Evolutionary conservation across 371 early-diverging fungal species (phyloP), one percentile per base, ranked within the genome.

Genomic region (Ordospora pajunii): DNA sequence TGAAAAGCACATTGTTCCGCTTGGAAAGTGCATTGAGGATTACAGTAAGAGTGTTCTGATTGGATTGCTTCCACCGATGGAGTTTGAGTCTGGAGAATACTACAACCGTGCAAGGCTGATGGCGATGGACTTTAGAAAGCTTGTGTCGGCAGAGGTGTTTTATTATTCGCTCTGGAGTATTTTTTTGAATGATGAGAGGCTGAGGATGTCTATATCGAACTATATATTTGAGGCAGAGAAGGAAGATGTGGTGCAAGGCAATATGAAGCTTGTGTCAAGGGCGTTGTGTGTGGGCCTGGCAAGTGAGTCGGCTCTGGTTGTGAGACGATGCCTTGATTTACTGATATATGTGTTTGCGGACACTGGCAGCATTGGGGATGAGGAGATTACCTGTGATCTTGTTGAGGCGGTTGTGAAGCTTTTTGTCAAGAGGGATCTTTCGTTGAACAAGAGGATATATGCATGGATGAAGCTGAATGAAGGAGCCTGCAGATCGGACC

Each of bases 361-460:
- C 44, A 67, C 27, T 48, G 19, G 19, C 4, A 32, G 48, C 9
- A 25, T 49, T 10, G 9, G 14, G 5, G 14, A 2, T 5, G 51
- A 23, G 2, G 22, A 23, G n/a, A 22, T 67, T 8, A 22, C 44
- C 3, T 37, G 51, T 48, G 46, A 58, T n/a, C 37, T 75, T 32
- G 32, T 52, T 22, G 66, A 76, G 22, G 50, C 48, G 14, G 65
- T 79, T 17, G 54, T 84, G 19, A 66, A 78, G 44, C 49, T 84
- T 11, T 67, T 84, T 44, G 73, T 78, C 0, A 67, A 54, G 54
- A 82, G 77, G 62, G 84, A 84, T 42, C 66, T 78, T 27, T 63
- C 75, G 11, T 43, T 84, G 11, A 63, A 76, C 44, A 84, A 82
- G 65, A 63, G 79, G 67, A 74, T 79, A 27, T 78, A 78, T 72